A percentile compares a stretch with the other conserved stretches of the same genome.
These are phyloP conservation scores for Scheffersomyces stipitis DNA, from an alignment of 805 yeast genomes.

Conservation along the genomic window DNA sequence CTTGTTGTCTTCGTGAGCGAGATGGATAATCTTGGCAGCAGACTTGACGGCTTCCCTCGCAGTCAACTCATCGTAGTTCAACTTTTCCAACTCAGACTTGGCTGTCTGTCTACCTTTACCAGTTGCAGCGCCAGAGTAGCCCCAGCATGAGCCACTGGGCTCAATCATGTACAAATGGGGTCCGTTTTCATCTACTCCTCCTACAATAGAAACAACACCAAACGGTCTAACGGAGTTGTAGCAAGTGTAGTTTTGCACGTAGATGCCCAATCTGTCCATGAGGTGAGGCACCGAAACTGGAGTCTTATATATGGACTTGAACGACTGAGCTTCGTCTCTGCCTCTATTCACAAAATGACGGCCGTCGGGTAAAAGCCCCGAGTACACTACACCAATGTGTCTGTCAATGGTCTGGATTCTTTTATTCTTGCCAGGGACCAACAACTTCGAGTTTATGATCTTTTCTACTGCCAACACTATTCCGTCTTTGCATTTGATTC, in stretches of 20 bases:
- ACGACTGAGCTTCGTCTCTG: slow-evolving; percentile 83
- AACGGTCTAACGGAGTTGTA: slow-evolving; percentile 97
- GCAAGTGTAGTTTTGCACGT: slow-evolving; percentile 92
- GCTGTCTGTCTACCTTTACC: slow-evolving; percentile 99
- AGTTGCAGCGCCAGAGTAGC: slow-evolving; percentile 94
- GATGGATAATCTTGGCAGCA: slow-evolving; percentile 89
- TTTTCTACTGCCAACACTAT: slow-evolving; percentile 98
- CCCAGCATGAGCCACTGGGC: slow-evolving; percentile 98
- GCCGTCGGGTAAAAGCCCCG: slow-evolving; percentile 96
- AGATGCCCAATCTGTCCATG: slow-evolving; percentile 83
- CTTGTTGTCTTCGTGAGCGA: slow-evolving; percentile 96
- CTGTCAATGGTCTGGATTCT: slow-evolving; percentile 91
- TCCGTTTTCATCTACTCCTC: slow-evolving; percentile 90
- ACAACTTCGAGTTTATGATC: slow-evolving; percentile 77
- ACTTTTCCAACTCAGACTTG: slow-evolving; percentile 90
- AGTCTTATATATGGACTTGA: slow-evolving; percentile 72
- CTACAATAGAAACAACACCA: slow-evolving; percentile 89
- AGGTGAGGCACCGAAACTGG: slow-evolving; percentile 79
- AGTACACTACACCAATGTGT: slow-evolving; percentile 92
- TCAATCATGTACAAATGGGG: slow-evolving; percentile 94
- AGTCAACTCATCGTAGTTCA: slow-evolving; percentile 67
- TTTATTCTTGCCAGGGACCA: slow-evolving; percentile 85
- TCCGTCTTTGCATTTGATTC: slow-evolving; percentile 90
- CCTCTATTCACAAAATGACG: slow-evolving; percentile 90
- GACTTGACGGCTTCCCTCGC: slow-evolving; percentile 85